phyloP scores from a whole-genome alignment of 441 rosid species.

The Erodium moschatum region DNA sequence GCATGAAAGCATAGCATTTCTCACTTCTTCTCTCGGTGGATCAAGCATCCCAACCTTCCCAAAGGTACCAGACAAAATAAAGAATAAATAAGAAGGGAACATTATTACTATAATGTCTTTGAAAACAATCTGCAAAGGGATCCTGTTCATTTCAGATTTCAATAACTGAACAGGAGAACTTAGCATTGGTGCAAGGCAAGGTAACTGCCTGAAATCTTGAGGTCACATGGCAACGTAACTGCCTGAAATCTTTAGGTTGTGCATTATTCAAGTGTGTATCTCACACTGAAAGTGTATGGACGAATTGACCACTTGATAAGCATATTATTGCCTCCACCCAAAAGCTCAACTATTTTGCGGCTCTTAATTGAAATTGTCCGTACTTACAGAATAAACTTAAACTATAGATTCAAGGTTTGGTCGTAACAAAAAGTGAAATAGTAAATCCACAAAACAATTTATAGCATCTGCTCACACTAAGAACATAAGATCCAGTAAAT shows the following conservation, averaged over 20 bases:
- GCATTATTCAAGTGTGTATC: no score
- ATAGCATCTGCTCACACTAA: not conserved
- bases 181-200: not conserved
- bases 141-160: not conserved
- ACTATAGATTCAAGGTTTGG: not conserved
- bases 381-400: not conserved
- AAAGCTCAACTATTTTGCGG: no score
- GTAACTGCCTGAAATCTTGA: not conserved
- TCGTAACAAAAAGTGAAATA: not conserved
- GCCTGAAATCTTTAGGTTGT: no score
- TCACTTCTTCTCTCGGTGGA: constrained; percentile 97
- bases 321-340: no score
- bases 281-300: no score
- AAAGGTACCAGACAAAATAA: constrained; percentile 12
- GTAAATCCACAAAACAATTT: not conserved
- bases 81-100: constrained; percentile 9
- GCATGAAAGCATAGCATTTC: constrained; percentile 91
- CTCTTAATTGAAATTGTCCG: not conserved
- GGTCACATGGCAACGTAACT: no score
- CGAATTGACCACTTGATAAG: no score
- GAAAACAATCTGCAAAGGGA: not conserved
- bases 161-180: no score
- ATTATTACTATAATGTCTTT: not conserved
- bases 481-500: not conserved
- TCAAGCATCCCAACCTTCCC: constrained; percentile 98